Percentiles rank a stretch among this genome's conserved stretches.
These are phyloP conservation scores for Sugiyamaella pinicola DNA, from an alignment of 1,139 yeast genomes.

Conservation along the genomic window DNA sequence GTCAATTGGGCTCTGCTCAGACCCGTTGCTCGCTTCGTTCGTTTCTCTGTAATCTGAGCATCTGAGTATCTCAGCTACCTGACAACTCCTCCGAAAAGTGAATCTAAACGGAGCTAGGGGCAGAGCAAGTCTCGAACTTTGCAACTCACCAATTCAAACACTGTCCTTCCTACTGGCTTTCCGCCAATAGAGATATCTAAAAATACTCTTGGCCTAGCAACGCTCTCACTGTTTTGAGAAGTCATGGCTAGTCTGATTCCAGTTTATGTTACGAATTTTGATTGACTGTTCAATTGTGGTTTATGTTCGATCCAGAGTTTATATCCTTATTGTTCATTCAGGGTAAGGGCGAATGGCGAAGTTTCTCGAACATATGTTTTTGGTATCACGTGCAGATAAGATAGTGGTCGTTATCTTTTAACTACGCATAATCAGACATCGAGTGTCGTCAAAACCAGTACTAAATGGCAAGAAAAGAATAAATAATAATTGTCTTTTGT, in stretches of 20 bases:
- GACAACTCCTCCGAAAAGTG: no score
- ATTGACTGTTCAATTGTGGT: no score
- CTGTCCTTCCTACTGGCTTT: conserved; percentile 67
- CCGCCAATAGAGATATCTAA: conserved; percentile 76
- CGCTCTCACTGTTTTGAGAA: background rate
- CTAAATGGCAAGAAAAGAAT: no score
- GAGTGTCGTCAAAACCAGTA: no score
- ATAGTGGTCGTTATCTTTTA: background rate
- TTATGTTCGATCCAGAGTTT: no score
- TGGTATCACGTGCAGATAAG: background rate
- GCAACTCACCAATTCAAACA: conserved; percentile 71
- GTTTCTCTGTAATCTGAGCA: no score
- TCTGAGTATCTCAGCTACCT: no score
- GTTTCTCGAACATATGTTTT: conserved; percentile 8
- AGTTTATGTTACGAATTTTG: no score
- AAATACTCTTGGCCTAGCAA: conserved; percentile 54
- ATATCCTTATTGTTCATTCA: background rate
- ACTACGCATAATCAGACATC: background rate
- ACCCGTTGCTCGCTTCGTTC: no score
- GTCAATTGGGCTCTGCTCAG: no score
- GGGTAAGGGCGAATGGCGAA: conserved; percentile 16
- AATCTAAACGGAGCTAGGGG: no score
- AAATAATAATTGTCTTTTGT: background rate
- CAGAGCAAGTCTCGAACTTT: no score
- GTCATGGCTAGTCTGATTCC: background rate